Conservation (phyloP, 345 rosid species). For the Cardamine resedifolia region DNA sequence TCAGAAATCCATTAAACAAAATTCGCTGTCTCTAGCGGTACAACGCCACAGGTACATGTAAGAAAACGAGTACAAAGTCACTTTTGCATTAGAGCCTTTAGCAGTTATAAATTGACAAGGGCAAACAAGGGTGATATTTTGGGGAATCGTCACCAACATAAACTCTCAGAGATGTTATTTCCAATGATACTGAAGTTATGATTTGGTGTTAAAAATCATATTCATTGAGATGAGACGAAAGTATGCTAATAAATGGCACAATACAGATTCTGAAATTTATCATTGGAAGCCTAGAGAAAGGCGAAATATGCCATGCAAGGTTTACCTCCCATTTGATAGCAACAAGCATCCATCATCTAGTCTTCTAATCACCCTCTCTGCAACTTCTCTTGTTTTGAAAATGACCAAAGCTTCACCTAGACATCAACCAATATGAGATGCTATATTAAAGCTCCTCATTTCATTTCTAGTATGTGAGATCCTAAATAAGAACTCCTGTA, state of each 20-base stretch:
- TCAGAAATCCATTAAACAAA: neutral
- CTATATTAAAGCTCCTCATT: slow-evolving; percentile 2
- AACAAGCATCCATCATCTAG: slow-evolving; percentile 63
- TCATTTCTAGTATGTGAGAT: slow-evolving; percentile 8
- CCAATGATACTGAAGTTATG: neutral
- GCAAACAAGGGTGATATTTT: neutral
- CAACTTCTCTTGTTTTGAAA: slow-evolving; percentile 62
- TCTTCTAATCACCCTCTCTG: slow-evolving; percentile 51
- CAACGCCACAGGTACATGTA: neutral
- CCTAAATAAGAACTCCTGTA: neutral
- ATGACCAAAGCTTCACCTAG: slow-evolving; percentile 78
- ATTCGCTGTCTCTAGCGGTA: neutral
- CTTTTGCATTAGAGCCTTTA: neutral
- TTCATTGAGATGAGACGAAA: neutral
- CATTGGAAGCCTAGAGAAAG: slow-evolving; percentile 3
- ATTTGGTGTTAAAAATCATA: neutral
- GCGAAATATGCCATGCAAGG: neutral
- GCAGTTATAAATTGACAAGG: neutral
- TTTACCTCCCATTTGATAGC: slow-evolving; percentile 78
- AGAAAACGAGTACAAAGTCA: neutral
- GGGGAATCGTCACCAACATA: neutral
- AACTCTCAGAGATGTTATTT: neutral
- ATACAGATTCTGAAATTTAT: neutral
- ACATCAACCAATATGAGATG: slow-evolving; percentile 28
- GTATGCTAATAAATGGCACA: neutral